These are phyloP conservation scores for Arthrobotrys pseudoclavata DNA, from an alignment of 2,329 filamentous ascomycete species.

Conservation along the genomic window DNA sequence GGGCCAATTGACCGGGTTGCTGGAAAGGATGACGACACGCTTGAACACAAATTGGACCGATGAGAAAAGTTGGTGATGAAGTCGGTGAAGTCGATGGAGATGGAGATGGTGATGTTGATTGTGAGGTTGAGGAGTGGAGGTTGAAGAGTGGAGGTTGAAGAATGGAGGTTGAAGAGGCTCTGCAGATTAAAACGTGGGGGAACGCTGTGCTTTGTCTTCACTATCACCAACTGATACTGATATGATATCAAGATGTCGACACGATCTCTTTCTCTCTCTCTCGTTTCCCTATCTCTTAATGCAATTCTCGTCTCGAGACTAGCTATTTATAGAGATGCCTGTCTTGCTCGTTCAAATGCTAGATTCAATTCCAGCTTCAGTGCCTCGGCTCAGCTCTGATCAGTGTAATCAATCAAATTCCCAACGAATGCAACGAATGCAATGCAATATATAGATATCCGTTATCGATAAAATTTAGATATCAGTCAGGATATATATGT, in stretches of 20 bases:
- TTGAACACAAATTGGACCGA: not conserved
- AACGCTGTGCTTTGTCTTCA: no score
- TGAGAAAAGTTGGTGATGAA: not conserved
- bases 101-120: not conserved
- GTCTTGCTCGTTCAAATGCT: not conserved
- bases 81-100: slow-evolving; percentile 3
- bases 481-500: not conserved
- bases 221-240: not conserved
- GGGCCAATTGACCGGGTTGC: slow-evolving; percentile 16
- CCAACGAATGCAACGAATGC: not conserved
- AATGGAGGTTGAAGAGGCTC: slow-evolving; percentile 6
- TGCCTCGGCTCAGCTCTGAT: not conserved
- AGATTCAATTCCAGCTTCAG: not conserved
- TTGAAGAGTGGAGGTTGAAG: slow-evolving; percentile 11
- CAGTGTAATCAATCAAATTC: not conserved
- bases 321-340: not conserved
- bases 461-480: not conserved
- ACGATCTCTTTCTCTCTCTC: no score
- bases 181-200: slow-evolving; percentile 9
- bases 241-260: not conserved
- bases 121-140: not conserved
- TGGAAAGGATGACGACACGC: slow-evolving; percentile 28
- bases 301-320: not conserved
- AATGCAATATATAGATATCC: not conserved
- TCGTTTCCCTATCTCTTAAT: not conserved